Evolutionary conservation across 441 rosid genomes (phyloP), one percentile per base, ranked within the genome.

Genomic region (Lepidium campestre): DNA sequence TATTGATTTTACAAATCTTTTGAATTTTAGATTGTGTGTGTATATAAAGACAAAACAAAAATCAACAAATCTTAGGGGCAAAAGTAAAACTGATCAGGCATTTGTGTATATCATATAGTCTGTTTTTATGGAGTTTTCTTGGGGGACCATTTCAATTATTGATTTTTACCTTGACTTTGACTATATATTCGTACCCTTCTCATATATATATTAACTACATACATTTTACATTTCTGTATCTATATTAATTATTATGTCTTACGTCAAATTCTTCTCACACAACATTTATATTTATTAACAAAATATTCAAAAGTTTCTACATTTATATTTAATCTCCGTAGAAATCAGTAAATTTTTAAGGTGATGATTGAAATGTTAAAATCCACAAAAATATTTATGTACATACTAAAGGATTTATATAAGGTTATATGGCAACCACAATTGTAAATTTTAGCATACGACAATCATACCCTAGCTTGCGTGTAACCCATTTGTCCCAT

Each of bases 91-190:
- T n/a, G n/a, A n/a, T n/a, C n/a, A n/a, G n/a, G n/a, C n/a, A n/a
- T n/a, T n/a, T n/a, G n/a, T n/a, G n/a, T n/a, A n/a, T n/a, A n/a
- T n/a, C n/a, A n/a, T n/a, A n/a, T n/a, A n/a, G n/a, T n/a, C n/a
- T n/a, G 72, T 58, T 55, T 44, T 17, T 64, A 45, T 55, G 56
- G 60, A 56, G 47, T 35, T 34, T 36, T 46, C 31, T 17, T 17
- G 3, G 41, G 57, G 65, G 71, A 45, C 71, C 71, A 67, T 45
- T 45, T 67, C 71, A 45, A 35, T 67, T 67, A 67, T 67, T 67
- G n/a, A n/a, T n/a, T 0, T 56, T 41, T 44, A 66, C 10, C 56
- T 44, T 67, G 63, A 67, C 63, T 56, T 67, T 67, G 63, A 67
- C 71, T 17, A 22, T n/a, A n/a, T n/a, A n/a, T 15, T 35, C 35